Conservation (phyloP, 345 rosid species). For the Corymbia maculata region DNA sequence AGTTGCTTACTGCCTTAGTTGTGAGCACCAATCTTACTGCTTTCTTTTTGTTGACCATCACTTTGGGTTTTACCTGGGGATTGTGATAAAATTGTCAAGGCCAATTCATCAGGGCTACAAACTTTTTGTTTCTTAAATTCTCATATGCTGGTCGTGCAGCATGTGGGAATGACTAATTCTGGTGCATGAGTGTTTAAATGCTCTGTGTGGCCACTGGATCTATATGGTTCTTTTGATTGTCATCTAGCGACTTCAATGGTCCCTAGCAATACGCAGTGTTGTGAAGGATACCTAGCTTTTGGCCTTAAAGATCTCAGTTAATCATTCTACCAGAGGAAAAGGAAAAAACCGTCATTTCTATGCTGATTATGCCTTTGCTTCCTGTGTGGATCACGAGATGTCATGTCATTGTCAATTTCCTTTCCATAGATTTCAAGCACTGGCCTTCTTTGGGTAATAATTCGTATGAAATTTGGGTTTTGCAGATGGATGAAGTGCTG, state of each 20-base stretch:
- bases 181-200: not conserved
- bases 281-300: not conserved
- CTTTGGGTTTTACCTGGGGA: not conserved
- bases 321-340: not conserved
- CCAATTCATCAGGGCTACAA: not conserved
- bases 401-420: not conserved
- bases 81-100: not conserved
- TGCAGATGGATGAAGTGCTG: slow-evolving; percentile 91
- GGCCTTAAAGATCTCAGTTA: not conserved
- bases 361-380: not conserved
- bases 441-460: not conserved
- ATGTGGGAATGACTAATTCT: not conserved
- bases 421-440: not conserved
- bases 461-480: not conserved
- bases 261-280: not conserved
- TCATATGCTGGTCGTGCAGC: not conserved
- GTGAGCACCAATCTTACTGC: too few relatives aligned
- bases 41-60: not conserved
- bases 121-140: not conserved
- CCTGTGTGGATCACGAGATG: not conserved
- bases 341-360: not conserved
- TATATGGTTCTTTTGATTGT: not conserved
- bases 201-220: not conserved
- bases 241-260: not conserved
- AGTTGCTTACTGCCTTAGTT: not conserved